A percentile compares a stretch with the other conserved stretches of the same genome.
phyloP scores from a whole-genome alignment of 2,329 filamentous ascomycete genomes.

The Triangularia verruculosa region DNA sequence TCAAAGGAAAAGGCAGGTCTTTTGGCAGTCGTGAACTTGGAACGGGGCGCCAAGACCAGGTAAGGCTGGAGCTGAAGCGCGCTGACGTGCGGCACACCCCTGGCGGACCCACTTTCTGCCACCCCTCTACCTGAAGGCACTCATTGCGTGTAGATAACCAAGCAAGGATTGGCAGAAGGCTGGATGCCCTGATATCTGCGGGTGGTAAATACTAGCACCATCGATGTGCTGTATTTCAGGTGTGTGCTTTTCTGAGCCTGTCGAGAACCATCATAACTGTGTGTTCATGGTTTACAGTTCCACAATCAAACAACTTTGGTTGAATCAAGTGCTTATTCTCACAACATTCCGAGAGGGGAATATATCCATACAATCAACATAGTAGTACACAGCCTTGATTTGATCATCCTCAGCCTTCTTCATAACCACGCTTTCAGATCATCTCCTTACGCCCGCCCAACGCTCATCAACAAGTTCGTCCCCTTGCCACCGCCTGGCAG shows the following conservation, averaged over 20 bases:
- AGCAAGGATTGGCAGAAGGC: not conserved
- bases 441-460: constrained; percentile 40
- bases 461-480: constrained; percentile 53
- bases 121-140: too few relatives aligned
- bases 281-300: not conserved
- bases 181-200: too few relatives aligned
- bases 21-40: not conserved
- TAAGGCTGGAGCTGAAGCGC: constrained; percentile 7
- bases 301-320: not conserved
- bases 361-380: constrained; percentile 25
- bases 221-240: too few relatives aligned
- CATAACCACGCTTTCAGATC: not conserved
- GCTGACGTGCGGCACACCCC: not conserved
- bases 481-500: constrained; percentile 74
- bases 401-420: not conserved
- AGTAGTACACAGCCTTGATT: constrained; percentile 27
- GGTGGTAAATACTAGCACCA: too few relatives aligned
- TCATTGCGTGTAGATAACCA: too few relatives aligned
- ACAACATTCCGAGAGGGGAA: constrained; percentile 27
- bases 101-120: not conserved
- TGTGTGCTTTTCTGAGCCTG: not conserved
- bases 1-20: not conserved
- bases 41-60: constrained; percentile 1
- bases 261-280: not conserved
- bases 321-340: constrained; percentile 15